Evolutionary conservation across 163 green algal species (phyloP).

Genomic region (Chlorella variabilis): DNA sequence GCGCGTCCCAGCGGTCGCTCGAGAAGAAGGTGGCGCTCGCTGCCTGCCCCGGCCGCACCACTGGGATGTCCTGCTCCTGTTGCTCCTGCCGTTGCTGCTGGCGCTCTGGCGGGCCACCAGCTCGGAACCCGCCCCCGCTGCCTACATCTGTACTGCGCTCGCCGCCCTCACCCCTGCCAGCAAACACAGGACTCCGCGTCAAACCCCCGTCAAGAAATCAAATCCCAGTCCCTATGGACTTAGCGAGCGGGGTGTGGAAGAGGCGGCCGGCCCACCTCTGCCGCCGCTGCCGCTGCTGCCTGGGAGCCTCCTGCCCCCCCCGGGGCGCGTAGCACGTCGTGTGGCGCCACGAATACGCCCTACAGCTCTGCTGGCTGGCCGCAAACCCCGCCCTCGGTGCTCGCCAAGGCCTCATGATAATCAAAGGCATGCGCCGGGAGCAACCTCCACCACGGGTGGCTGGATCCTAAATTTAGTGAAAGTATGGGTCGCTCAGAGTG

Average conservation of each 20-base stretch:
- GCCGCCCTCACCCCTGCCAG: background rate
- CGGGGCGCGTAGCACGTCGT: background rate
- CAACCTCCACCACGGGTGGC: no score
- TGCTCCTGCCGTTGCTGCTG: slow-evolving; percentile 4
- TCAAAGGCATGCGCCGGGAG: no score
- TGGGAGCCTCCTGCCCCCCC: background rate
- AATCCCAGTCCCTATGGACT: no score
- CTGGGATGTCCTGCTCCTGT: slow-evolving; percentile 25
- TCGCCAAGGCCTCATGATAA: no score
- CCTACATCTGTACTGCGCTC: background rate
- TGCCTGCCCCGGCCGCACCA: slow-evolving; percentile 24
- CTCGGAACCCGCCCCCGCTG: background rate
- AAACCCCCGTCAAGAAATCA: background rate
- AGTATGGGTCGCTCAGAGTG: no score
- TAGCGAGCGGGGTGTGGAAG: no score
- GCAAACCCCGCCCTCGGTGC: no score
- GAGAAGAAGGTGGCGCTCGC: slow-evolving; percentile 71
- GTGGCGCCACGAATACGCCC: background rate
- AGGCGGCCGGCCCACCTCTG: background rate
- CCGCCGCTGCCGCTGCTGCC: background rate
- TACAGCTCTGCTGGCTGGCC: background rate
- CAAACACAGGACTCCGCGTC: background rate
- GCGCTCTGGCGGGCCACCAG: background rate
- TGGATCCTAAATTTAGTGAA: no score
- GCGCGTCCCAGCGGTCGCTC: slow-evolving; percentile 28